Conservation (phyloP, 2,329 filamentous ascomycete genomes). For the Dactylellina drechsleri region DNA sequence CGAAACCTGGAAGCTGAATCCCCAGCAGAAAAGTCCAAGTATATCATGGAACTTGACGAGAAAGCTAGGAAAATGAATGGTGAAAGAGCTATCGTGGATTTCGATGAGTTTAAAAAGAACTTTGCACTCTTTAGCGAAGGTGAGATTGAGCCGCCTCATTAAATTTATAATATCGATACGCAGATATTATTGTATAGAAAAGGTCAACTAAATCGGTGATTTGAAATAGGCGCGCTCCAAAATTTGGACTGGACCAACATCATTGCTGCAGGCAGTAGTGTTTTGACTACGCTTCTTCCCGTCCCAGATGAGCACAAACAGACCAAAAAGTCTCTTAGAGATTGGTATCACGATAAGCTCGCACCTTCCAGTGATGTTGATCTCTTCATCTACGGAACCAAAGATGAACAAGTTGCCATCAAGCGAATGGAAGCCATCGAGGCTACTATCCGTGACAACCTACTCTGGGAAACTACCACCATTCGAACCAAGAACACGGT, state of each 20-base stretch:
- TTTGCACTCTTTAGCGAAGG: constrained; percentile 85
- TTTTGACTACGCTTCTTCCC: constrained; percentile 80
- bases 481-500: constrained; percentile 87
- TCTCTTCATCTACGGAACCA: constrained; percentile 81
- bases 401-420: constrained; percentile 76
- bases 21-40: constrained; percentile 69
- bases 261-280: constrained; percentile 81
- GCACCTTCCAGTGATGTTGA: constrained; percentile 88
- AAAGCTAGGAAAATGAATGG: constrained; percentile 72
- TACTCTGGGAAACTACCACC: constrained; percentile 83
- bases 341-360: constrained; percentile 84
- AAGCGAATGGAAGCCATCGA: constrained; percentile 89
- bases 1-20: constrained; percentile 70
- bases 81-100: constrained; percentile 73
- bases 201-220: constrained; percentile 10
- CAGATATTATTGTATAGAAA: not conserved
- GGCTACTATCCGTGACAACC: constrained; percentile 75
- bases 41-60: constrained; percentile 74
- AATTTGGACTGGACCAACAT: constrained; percentile 78
- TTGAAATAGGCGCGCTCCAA: constrained; percentile 43
- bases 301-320: constrained; percentile 71
- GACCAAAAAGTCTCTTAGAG: constrained; percentile 72
- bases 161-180: not conserved
- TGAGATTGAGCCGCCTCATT: constrained; percentile 58
- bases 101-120: constrained; percentile 79